Evolutionary conservation across 495 filamentous ascomycete species (phyloP), one percentile per base, ranked within the genome.

Genomic region (Neurospora tetraspora): DNA sequence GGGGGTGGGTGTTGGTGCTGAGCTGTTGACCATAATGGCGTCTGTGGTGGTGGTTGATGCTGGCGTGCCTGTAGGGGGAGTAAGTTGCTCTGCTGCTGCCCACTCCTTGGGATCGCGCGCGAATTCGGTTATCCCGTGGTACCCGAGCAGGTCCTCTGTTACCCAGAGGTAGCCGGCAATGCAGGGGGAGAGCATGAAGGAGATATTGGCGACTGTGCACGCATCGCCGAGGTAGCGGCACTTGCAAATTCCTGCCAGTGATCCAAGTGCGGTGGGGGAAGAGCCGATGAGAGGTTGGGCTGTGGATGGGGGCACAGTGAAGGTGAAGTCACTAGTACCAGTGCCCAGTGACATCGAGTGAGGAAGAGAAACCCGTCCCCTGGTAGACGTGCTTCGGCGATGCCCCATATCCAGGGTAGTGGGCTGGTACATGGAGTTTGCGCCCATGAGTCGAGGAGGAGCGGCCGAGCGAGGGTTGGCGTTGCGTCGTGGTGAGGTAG

Each of bases 121-220:
- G 14, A 81, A 77, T 6, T 77, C 73, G 11, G 74, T 38, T 11
- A 81, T 74, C 14, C 82, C 85, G 71, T 88, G 86, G 0, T 73
- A 75, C 5, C 71, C 61, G 4, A 88, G 79, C 5, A 87, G 72
- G 70, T 85, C 81, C 7, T 86, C 83, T 0, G 80, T 83, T 3
- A 87, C 71, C 77, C 76, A 83, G 18, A 81, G 78, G 23, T 77
- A 80, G 11, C 74, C 71, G 7, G 85, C 73, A 18, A 87, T 82
- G 71, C 82, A 86, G 0, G 85, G 86, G 0, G 82, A 75, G 3
- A 88, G 77, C 7, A 87, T 72, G 71, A 88, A 78, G 3, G 83
- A 80, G 71, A 77, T 84, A 27, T 75, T 77, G 6, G 71, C 61
- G 9, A 86, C 72, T 3, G 73, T 72, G 71, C 85, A 86, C 1